phyloP scores from a whole-genome alignment of 1,284 basidiomycete species.

The Rhodotorula sp. region DNA sequence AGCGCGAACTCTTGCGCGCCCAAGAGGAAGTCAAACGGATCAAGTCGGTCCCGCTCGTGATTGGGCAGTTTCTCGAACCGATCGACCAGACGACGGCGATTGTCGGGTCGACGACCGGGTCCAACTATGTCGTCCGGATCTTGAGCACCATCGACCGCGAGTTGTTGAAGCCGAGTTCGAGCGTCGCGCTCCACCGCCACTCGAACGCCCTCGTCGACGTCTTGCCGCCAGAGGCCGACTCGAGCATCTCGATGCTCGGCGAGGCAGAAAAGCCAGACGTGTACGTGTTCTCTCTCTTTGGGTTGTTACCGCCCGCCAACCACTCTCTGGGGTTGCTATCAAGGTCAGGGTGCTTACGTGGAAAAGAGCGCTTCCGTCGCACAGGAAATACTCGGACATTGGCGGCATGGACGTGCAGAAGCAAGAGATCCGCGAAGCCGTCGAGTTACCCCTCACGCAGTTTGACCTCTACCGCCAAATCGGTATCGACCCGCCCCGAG shows the following conservation, averaged over 20 bases:
- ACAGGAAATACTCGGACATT: constrained; percentile 58
- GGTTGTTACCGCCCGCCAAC: too few species aligned
- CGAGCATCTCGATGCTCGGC: constrained; percentile 89
- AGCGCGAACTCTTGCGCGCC: constrained; percentile 94
- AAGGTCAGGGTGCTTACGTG: background rate
- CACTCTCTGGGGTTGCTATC: background rate
- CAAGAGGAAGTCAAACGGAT: constrained; percentile 99
- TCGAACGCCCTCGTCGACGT: constrained; percentile 99
- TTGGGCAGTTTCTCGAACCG: constrained; percentile 98
- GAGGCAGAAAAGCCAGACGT: constrained; percentile 93
- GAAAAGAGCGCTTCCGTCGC: constrained; percentile 3
- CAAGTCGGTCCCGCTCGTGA: constrained; percentile 98
- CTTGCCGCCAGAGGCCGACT: constrained; percentile 96
- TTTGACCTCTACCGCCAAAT: constrained; percentile 99
- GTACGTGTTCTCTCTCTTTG: constrained; percentile 6
- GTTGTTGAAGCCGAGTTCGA: constrained; percentile 92
- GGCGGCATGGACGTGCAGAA: constrained; percentile 98
- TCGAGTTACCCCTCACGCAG: constrained; percentile 95
- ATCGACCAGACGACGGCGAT: constrained; percentile 98
- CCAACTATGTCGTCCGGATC: constrained; percentile 97
- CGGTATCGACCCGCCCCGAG: constrained; percentile 96
- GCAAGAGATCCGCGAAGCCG: constrained; percentile 98
- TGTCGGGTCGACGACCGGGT: constrained; percentile 96
- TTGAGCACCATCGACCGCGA: constrained; percentile 96
- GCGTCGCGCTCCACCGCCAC: constrained; percentile 96